These are phyloP conservation scores for Fallopia convolvulus DNA, from an alignment of 148 eudicot genomes.

Conservation along the genomic window DNA sequence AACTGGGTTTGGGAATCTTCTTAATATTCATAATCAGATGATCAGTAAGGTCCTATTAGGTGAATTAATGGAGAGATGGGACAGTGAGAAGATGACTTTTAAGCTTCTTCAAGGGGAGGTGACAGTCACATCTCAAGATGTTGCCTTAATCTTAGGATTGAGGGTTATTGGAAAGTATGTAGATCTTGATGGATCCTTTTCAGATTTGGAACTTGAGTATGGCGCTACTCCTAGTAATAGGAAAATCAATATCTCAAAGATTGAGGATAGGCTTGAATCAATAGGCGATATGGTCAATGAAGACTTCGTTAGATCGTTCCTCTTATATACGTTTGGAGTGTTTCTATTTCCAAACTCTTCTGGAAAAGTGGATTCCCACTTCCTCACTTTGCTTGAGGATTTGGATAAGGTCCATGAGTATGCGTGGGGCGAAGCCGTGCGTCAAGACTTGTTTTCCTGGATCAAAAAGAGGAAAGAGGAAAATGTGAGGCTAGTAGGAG, in stretches of 20 bases:
- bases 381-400: conserved; percentile 37
- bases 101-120: conserved; percentile 37
- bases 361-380: conserved; percentile 55
- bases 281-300: conserved; percentile 34
- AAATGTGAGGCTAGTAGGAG: conserved; percentile 36
- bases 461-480: conserved; percentile 36
- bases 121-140: conserved; percentile 42
- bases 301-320: conserved; percentile 43
- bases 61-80: conserved; percentile 64
- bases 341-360: conserved; percentile 47
- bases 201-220: conserved; percentile 40
- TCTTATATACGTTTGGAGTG: conserved; percentile 45
- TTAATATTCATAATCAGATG: conserved; percentile 33
- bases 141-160: conserved; percentile 51
- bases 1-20: conserved; percentile 52
- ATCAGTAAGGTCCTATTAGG: conserved; percentile 40
- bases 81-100: conserved; percentile 37
- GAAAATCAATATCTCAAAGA: conserved; percentile 26
- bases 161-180: conserved; percentile 40
- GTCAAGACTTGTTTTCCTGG: conserved; percentile 33
- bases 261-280: conserved; percentile 44
- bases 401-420: conserved; percentile 27
- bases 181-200: conserved; percentile 26
- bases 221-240: conserved; percentile 39
- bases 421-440: conserved; percentile 70